These are phyloP conservation scores for Closterium sp. DNA, from an alignment of 139 green algal genomes.

Conservation along the genomic window DNA sequence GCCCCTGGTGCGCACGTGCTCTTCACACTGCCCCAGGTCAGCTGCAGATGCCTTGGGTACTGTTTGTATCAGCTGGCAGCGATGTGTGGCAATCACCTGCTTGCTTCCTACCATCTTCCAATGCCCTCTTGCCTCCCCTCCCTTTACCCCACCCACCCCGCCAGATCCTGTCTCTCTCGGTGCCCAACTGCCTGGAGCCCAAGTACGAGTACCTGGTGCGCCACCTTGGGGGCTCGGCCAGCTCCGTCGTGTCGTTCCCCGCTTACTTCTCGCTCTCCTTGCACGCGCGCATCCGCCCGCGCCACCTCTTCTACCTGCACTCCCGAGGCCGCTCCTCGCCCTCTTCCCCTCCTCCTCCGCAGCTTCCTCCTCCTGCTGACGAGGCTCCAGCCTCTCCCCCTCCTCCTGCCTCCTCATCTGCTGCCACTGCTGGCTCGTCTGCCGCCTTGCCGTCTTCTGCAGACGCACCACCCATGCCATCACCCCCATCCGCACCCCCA, in stretches of 20 bases:
- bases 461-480: not conserved
- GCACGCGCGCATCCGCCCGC: constrained; percentile 54
- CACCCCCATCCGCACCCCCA: not conserved
- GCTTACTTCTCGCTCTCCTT: constrained; percentile 73
- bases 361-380: not conserved
- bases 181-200: constrained; percentile 62
- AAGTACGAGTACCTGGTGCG: constrained; percentile 71
- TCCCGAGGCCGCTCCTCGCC: not conserved
- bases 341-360: not conserved
- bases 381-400: not conserved
- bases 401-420: not conserved
- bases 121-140: not conserved
- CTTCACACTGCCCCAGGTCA: too few relatives aligned
- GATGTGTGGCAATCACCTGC: not conserved
- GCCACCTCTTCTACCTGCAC: constrained; percentile 10
- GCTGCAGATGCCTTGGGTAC: too few relatives aligned
- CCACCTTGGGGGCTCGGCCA: constrained; percentile 59
- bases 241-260: constrained; percentile 62
- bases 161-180: constrained; percentile 60
- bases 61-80: too few relatives aligned
- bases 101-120: not conserved
- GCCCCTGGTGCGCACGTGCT: too few relatives aligned
- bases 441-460: not conserved
- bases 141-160: not conserved
- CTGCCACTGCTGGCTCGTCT: not conserved